Percentiles rank a stretch among this genome's conserved stretches.
Evolutionary conservation across 2,329 filamentous ascomycete species (phyloP).

Genomic region (Drechslerella coelobrocha): DNA sequence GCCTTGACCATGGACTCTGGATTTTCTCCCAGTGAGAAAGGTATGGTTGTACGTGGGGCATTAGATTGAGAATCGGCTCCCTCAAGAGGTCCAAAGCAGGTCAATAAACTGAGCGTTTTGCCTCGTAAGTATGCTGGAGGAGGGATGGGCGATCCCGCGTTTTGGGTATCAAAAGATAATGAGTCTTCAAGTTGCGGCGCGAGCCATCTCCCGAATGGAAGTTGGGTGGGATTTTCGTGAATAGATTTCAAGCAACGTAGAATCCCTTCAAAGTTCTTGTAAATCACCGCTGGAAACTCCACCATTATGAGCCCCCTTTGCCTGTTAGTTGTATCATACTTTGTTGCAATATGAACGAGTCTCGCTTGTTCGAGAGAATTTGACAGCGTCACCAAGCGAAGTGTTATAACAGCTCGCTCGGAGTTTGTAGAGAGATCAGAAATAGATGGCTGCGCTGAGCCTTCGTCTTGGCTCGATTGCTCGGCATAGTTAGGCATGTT

Average conservation of each 20-base stretch:
- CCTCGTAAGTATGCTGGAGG: constrained; percentile 12
- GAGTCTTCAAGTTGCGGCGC: constrained; percentile 31
- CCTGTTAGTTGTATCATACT: constrained; percentile 4
- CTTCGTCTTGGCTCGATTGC: background rate
- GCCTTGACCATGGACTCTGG: background rate
- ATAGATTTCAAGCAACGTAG: constrained; percentile 55
- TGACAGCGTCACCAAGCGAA: constrained; percentile 21
- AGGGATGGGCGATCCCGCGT: constrained; percentile 6
- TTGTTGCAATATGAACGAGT: constrained; percentile 14
- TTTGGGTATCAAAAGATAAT: background rate
- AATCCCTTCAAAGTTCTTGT: constrained; percentile 55
- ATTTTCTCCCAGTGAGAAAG: constrained; percentile 8
- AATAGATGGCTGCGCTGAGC: background rate
- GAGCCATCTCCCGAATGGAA: constrained; percentile 55
- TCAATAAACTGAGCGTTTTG: constrained; percentile 13
- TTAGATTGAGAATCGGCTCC: background rate
- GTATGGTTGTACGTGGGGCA: background rate
- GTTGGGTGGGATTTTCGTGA: constrained; percentile 40
- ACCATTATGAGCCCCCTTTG: constrained; percentile 52
- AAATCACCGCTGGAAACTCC: constrained; percentile 56
- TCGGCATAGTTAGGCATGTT: constrained; percentile 36
- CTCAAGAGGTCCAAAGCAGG: constrained; percentile 6
- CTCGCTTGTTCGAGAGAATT: constrained; percentile 21
- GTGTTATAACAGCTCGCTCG: constrained; percentile 52
- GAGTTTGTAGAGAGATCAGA: constrained; percentile 51